phyloP scores from a whole-genome alignment of 345 rosid species.

The Abelmoschus esculentus region DNA sequence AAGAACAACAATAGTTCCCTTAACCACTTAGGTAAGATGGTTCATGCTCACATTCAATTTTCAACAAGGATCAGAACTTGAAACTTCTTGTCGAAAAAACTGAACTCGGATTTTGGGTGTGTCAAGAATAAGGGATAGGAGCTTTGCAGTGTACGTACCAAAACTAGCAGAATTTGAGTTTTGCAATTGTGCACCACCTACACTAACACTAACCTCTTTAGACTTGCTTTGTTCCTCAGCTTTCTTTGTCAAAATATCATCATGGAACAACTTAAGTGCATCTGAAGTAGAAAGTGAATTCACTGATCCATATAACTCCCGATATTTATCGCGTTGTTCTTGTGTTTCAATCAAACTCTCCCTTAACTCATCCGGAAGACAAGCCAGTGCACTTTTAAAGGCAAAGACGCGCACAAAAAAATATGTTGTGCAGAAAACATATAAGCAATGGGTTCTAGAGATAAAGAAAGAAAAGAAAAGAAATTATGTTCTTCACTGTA shows the following conservation, averaged over 20 bases:
- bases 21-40: no score
- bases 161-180: conserved; percentile 20
- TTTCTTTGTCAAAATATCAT: conserved; percentile 20
- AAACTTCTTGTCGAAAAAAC: background rate
- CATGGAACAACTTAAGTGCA: conserved; percentile 44
- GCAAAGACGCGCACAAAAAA: background rate
- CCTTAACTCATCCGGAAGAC: conserved; percentile 48
- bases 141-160: conserved; percentile 34
- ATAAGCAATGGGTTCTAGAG: background rate
- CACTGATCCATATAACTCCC: conserved; percentile 35
- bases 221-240: conserved; percentile 21
- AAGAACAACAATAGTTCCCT: no score
- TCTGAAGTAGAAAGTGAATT: conserved; percentile 40
- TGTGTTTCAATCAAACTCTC: conserved; percentile 39
- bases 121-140: conserved; percentile 43
- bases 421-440: background rate
- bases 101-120: conserved; percentile 32
- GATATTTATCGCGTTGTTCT: conserved; percentile 38
- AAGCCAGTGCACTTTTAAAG: conserved; percentile 45
- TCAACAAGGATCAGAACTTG: background rate
- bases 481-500: conserved; percentile 14
- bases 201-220: conserved; percentile 10
- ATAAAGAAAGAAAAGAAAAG: background rate
- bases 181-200: conserved; percentile 17
- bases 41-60: no score